Evolutionary conservation across 306 rosid species (phyloP).

Genomic region (Ormosia emarginata): DNA sequence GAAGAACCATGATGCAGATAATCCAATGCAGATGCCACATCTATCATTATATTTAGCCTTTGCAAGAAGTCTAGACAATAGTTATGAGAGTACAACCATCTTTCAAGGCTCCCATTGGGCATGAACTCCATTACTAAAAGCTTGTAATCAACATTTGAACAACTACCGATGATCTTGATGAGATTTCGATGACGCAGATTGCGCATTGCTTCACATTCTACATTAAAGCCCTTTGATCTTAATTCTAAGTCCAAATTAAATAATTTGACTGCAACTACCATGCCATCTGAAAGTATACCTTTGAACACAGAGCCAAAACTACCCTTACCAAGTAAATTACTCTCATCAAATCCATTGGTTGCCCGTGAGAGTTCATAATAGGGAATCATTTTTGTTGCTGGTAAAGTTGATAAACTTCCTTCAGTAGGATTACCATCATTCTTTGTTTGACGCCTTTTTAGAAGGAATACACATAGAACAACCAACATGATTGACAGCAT

Average conservation of each 20-base stretch:
- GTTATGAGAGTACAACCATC: conserved; percentile 25
- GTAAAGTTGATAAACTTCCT: not conserved
- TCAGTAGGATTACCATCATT: not conserved
- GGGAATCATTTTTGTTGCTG: not conserved
- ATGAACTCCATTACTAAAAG: conserved; percentile 24
- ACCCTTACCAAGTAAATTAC: conserved; percentile 11
- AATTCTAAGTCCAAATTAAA: conserved; percentile 13
- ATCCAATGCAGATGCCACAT: conserved; percentile 33
- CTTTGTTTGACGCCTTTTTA: not conserved
- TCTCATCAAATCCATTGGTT: conserved; percentile 26
- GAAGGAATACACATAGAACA: not conserved
- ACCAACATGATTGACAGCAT: conserved; percentile 1
- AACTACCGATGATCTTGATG: conserved; percentile 16
- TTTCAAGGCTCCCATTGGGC: conserved; percentile 27
- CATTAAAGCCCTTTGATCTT: conserved; percentile 16
- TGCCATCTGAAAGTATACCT: conserved; percentile 10
- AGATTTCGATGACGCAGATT: conserved; percentile 29
- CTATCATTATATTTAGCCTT: conserved; percentile 32
- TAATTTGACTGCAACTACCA: conserved; percentile 5
- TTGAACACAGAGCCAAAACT: conserved; percentile 12
- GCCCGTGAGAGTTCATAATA: conserved; percentile 17
- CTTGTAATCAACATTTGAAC: conserved; percentile 16
- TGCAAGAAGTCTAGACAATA: conserved; percentile 16
- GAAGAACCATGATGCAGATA: conserved; percentile 23
- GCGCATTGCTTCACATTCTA: conserved; percentile 27